Percentiles rank a stretch among this genome's conserved stretches.
phyloP scores from a whole-genome alignment of 1,139 yeast genomes.

The Yamadazyma taylorii region DNA sequence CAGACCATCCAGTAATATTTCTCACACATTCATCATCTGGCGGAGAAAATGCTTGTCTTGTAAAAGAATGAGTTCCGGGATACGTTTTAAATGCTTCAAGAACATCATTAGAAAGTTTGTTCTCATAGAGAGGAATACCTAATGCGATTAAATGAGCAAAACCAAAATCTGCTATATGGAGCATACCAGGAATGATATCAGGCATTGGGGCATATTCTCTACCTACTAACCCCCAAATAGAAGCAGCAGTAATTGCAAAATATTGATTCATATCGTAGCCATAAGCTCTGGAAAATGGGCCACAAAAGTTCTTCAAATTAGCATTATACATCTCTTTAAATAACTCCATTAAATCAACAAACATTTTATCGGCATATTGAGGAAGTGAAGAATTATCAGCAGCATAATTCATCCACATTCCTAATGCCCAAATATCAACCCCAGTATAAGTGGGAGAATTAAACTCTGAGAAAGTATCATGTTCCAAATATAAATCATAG shows the following conservation, averaged over 20 bases:
- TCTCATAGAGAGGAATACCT: constrained; percentile 9
- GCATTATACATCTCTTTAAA: constrained; percentile 3
- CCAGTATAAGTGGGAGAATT: constrained; percentile 14
- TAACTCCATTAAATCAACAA: constrained; percentile 6
- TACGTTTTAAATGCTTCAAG: constrained; percentile 9
- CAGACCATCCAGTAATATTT: constrained; percentile 12
- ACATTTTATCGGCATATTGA: constrained; percentile 11
- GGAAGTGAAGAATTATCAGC: constrained; percentile 11
- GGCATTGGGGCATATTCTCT: constrained; percentile 5
- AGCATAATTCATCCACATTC: constrained; percentile 12
- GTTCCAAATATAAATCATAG: constrained; percentile 9
- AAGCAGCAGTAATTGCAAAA: constrained; percentile 3
- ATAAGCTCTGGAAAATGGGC: constrained; percentile 3
- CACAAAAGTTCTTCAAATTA: constrained; percentile 1
- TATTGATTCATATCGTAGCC: constrained; percentile 4
- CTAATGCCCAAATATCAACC: constrained; percentile 14
- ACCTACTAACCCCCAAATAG: constrained; percentile 3
- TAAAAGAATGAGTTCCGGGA: constrained; percentile 10
- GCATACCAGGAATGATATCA: constrained; percentile 2
- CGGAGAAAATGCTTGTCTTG: constrained; percentile 10
- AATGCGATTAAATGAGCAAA: constrained; percentile 10
- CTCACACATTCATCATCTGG: constrained; percentile 11
- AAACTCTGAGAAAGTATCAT: constrained; percentile 13
- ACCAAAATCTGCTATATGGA: constrained; percentile 3
- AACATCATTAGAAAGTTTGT: constrained; percentile 8